These are phyloP conservation scores for Zymoseptoria crescenta DNA, from an alignment of 2,329 filamentous ascomycete species.

Conservation along the genomic window DNA sequence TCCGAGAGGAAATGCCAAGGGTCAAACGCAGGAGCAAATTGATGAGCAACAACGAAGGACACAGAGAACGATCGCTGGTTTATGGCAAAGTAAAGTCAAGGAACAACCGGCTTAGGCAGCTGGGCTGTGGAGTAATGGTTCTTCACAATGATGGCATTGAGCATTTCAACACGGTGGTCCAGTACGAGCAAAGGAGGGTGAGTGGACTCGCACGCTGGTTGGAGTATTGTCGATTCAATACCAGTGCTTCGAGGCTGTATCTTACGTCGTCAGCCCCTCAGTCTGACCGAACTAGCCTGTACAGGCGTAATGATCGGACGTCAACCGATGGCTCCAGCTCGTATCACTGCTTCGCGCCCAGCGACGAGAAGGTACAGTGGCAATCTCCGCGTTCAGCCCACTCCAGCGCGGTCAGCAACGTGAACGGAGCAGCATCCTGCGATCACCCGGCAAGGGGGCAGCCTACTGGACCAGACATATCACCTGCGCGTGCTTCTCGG, in stretches of 20 bases:
- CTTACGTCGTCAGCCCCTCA: too few species aligned
- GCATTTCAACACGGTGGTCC: background rate
- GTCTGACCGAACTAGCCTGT: too few species aligned
- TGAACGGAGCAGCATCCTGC: too few species aligned
- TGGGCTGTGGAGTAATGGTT: background rate
- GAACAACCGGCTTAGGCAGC: slow-evolving; percentile 8
- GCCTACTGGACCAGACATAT: too few species aligned
- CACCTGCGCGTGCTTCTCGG: too few species aligned
- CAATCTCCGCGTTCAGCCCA: too few species aligned
- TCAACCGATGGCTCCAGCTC: background rate
- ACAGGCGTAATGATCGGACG: background rate
- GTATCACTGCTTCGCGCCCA: background rate
- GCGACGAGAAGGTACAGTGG: background rate
- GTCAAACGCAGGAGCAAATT: slow-evolving; percentile 57
- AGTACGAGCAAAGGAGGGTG: background rate
- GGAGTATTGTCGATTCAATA: background rate
- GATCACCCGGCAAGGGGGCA: too few species aligned
- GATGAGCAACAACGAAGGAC: slow-evolving; percentile 52
- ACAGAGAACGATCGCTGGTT: slow-evolving; percentile 49
- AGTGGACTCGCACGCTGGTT: background rate
- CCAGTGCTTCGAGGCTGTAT: background rate
- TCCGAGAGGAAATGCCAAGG: slow-evolving; percentile 50
- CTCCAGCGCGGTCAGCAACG: background rate
- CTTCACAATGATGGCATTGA: background rate
- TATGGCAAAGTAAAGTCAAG: slow-evolving; percentile 39